Conservation (phyloP, 306 rosid species). For the Dalbergia cultrata region DNA sequence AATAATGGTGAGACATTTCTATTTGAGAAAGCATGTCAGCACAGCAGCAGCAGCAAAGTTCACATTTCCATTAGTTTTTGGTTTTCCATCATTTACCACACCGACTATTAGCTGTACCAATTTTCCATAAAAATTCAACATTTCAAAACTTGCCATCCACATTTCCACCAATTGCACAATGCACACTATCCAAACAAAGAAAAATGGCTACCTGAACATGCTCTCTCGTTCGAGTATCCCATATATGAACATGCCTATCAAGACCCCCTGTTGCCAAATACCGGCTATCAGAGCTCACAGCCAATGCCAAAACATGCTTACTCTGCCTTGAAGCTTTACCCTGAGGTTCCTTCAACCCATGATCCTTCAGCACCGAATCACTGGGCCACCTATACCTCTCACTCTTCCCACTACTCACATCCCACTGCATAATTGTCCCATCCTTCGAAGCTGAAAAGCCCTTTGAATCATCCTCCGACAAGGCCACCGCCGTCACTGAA, state of each 20-base stretch:
- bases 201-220: constrained; percentile 77
- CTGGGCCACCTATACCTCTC: constrained; percentile 90
- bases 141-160: neutral
- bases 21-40: neutral
- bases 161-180: neutral
- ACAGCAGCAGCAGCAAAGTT: constrained; percentile 1
- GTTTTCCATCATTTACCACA: neutral
- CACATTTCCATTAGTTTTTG: neutral
- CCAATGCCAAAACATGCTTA: constrained; percentile 71
- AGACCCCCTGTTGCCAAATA: constrained; percentile 92
- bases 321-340: constrained; percentile 81
- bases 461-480: constrained; percentile 82
- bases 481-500: constrained; percentile 79
- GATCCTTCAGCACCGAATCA: constrained; percentile 68
- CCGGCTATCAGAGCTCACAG: constrained; percentile 88
- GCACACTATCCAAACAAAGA: constrained; percentile 3
- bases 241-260: constrained; percentile 95
- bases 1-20: neutral
- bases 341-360: constrained; percentile 85
- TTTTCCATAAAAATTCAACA: neutral
- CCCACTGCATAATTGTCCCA: constrained; percentile 88
- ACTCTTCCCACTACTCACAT: constrained; percentile 78
- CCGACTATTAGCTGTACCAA: neutral
- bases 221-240: constrained; percentile 92
- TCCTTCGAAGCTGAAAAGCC: constrained; percentile 98